phyloP scores from a whole-genome alignment of 805 yeast species.

The Metschnikowia borealis region DNA sequence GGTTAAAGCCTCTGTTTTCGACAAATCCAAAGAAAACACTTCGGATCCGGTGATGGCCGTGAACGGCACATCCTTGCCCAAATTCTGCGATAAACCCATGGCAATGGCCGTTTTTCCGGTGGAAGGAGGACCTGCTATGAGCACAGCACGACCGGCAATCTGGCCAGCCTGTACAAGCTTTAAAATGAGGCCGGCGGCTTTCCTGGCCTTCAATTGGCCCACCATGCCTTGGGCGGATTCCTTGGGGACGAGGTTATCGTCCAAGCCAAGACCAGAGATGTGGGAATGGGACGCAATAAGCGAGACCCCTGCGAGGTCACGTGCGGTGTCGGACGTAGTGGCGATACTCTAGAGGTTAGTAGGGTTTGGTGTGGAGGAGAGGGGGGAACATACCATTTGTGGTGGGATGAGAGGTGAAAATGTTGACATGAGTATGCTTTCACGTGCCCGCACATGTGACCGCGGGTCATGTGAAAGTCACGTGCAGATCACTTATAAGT shows the following conservation, averaged over 20 bases:
- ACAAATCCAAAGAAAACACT: conserved; percentile 83
- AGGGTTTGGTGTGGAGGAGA: neutral
- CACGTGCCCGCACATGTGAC: neutral
- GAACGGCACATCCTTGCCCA: conserved; percentile 83
- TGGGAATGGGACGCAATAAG: conserved; percentile 97
- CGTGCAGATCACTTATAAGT: too few species aligned
- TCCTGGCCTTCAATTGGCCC: conserved; percentile 91
- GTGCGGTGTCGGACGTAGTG: conserved; percentile 22
- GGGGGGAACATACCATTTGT: conserved; percentile 12
- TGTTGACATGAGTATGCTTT: neutral
- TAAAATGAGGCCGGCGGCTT: conserved; percentile 91
- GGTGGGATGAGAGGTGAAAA: conserved; percentile 5
- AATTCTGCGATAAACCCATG: conserved; percentile 78
- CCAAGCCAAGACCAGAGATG: conserved; percentile 94
- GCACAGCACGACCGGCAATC: conserved; percentile 94
- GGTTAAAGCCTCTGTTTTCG: conserved; percentile 93
- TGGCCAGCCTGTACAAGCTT: conserved; percentile 92
- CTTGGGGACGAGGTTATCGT: conserved; percentile 81
- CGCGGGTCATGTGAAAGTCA: neutral
- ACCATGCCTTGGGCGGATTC: conserved; percentile 89
- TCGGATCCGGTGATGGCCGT: conserved; percentile 95
- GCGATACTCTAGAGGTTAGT: conserved; percentile 18
- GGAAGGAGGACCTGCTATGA: conserved; percentile 97
- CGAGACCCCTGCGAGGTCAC: conserved; percentile 48
- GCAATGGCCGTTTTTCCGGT: conserved; percentile 99